Evolutionary conservation across 768 basidiomycete genomes (phyloP).

Genomic region (Myochromella boudieri): DNA sequence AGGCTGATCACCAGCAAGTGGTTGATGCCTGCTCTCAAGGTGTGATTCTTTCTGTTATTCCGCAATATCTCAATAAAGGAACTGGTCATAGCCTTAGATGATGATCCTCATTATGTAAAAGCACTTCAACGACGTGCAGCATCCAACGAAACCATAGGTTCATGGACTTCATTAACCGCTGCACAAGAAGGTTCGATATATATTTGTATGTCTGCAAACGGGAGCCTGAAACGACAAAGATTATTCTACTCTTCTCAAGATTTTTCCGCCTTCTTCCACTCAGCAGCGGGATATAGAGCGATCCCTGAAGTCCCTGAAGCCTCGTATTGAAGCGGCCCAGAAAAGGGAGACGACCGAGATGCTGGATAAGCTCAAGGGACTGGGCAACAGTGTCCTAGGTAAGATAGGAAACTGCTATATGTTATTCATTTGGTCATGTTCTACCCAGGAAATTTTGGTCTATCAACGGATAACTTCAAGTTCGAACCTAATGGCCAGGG

Average conservation of each 20-base stretch:
- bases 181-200: slow-evolving; percentile 74
- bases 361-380: slow-evolving; percentile 86
- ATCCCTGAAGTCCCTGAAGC: slow-evolving; percentile 56
- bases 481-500: slow-evolving; percentile 92
- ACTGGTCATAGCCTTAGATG: slow-evolving; percentile 42
- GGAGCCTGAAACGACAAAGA: slow-evolving; percentile 44
- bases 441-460: slow-evolving; percentile 79
- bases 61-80: slow-evolving; percentile 44
- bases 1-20: slow-evolving; percentile 80
- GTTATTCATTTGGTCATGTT: background rate
- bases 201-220: background rate
- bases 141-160: slow-evolving; percentile 76
- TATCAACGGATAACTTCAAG: slow-evolving; percentile 97
- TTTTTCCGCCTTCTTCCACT: slow-evolving; percentile 58
- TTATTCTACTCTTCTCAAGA: slow-evolving; percentile 66
- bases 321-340: slow-evolving; percentile 72
- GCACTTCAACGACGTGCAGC: slow-evolving; percentile 86
- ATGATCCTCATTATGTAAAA: slow-evolving; percentile 85
- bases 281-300: slow-evolving; percentile 47
- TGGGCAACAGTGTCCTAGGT: slow-evolving; percentile 92
- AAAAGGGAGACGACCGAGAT: slow-evolving; percentile 90
- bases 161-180: slow-evolving; percentile 80
- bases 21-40: slow-evolving; percentile 83
- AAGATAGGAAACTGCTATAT: slow-evolving; percentile 16
- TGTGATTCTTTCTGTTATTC: slow-evolving; percentile 16